phyloP scores from a whole-genome alignment of 2,329 filamentous ascomycete species.

The Akanthomyces dipterigenus region DNA sequence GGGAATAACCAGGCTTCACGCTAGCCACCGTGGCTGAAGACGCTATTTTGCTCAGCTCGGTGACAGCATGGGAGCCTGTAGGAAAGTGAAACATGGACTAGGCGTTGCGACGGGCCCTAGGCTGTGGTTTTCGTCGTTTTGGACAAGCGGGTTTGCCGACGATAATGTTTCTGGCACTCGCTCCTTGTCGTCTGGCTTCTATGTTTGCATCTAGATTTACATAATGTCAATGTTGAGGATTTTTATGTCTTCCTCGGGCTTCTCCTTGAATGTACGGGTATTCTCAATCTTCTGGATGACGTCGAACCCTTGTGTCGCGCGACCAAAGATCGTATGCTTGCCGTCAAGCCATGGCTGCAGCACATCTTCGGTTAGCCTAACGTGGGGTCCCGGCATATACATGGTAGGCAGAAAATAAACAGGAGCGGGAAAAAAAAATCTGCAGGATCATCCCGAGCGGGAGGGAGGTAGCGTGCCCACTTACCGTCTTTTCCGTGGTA shows the following conservation, averaged over 20 bases:
- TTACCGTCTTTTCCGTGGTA: slow-evolving; percentile 87
- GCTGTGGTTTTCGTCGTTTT: background rate
- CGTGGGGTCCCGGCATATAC: slow-evolving; percentile 10
- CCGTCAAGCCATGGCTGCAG: slow-evolving; percentile 79
- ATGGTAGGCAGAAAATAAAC: background rate
- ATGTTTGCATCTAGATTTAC: slow-evolving; percentile 24
- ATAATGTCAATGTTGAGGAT: slow-evolving; percentile 77
- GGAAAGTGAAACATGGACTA: slow-evolving; percentile 8
- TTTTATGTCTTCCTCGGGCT: slow-evolving; percentile 94
- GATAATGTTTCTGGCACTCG: background rate
- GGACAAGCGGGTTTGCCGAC: slow-evolving; percentile 7
- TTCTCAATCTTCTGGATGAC: slow-evolving; percentile 97
- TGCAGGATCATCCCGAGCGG: slow-evolving; percentile 3
- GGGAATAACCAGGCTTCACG: slow-evolving; percentile 8
- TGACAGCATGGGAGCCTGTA: slow-evolving; percentile 5
- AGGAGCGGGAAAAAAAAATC: slow-evolving; percentile 4
- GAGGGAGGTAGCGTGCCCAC: slow-evolving; percentile 25
- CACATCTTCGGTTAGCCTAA: slow-evolving; percentile 18
- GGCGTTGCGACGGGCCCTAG: slow-evolving; percentile 3
- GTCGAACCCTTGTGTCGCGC: slow-evolving; percentile 83
- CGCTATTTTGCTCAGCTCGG: slow-evolving; percentile 12
- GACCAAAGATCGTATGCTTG: slow-evolving; percentile 93
- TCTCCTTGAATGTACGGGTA: slow-evolving; percentile 77
- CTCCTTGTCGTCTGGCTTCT: background rate
- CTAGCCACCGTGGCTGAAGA: slow-evolving; percentile 8